Evolutionary conservation across 129 eudicot species (phyloP), one percentile per base, ranked within the genome.

Genomic region (Gnaphalium uliginosum): DNA sequence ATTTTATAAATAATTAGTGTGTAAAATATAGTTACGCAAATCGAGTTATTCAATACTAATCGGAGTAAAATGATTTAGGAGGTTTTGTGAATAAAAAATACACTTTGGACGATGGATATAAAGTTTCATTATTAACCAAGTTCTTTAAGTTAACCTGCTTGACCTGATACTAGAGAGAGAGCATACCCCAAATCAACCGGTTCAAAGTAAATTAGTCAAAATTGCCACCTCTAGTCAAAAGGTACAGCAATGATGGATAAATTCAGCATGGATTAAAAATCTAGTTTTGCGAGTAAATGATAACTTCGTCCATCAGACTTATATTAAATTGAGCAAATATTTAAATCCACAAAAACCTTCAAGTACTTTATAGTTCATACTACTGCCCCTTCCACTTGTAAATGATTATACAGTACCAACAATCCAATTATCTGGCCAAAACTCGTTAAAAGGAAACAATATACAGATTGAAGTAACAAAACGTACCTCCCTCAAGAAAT

Each of bases 401-500:
- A 13, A 43, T 2, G 5, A 43, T 10, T 43, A 13, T 43, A 43
- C 5, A 43, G 18, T 43, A 43, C 51, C 51, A 43, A 43, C 2
- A n/a, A 26, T 68, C 57, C 18, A 11, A 41, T n/a, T 19, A 21
- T 60, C 37, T 23, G 30, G 71, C 29, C 21, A 61, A 51, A 71
- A 61, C 54, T 43, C 53, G 17, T 63, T 21, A 71, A 33, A 74
- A 1, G 33, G 18, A 6, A 5, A 53, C 35, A 5, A 63, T 3
- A 63, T 13, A 63, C 43, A 63, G 68, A 29, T 29, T 17, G 39
- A n/a, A 63, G 17, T 30, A 50, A 54, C 58, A 77, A 65, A 64
- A 41, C 82, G 68, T 81, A 89, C 98, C 96, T 86, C 79, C 85
- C 19, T 69, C 58, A 37, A 73, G 61, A 24, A 66, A 57, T 25